Conservation (phyloP, 306 rosid species). For the Acacia crassicarpa region DNA sequence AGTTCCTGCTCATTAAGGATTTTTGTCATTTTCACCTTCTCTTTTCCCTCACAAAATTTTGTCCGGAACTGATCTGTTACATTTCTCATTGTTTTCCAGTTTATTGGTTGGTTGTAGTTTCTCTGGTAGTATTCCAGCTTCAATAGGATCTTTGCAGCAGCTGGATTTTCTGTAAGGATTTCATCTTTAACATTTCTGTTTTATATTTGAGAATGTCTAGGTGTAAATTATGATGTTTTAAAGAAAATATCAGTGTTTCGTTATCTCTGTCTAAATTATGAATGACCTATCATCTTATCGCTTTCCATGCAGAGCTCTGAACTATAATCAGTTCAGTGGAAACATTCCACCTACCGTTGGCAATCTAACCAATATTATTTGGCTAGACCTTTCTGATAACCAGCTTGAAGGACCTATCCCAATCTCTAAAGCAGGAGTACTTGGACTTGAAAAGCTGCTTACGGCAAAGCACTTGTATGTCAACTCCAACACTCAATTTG, state of each 20-base stretch:
- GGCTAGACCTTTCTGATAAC: slow-evolving; percentile 56
- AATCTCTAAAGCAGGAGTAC: slow-evolving; percentile 38
- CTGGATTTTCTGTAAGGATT: slow-evolving; percentile 64
- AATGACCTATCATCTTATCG: not conserved
- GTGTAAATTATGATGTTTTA: not conserved
- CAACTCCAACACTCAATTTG: slow-evolving; percentile 15
- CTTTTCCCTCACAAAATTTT: slow-evolving; percentile 2
- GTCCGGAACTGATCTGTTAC: not conserved
- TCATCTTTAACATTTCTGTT: slow-evolving; percentile 4
- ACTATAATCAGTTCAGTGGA: slow-evolving; percentile 44
- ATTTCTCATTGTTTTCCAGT: slow-evolving; percentile 39
- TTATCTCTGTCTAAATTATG: not conserved
- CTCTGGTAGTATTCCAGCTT: slow-evolving; percentile 64
- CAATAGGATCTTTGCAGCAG: slow-evolving; percentile 58
- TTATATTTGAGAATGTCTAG: not conserved
- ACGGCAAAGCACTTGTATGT: slow-evolving; percentile 51
- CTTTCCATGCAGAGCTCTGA: slow-evolving; percentile 49
- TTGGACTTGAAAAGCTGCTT: slow-evolving; percentile 51
- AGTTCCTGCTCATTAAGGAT: not conserved
- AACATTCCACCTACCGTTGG: slow-evolving; percentile 46
- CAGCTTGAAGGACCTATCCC: slow-evolving; percentile 50
- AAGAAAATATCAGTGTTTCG: not conserved
- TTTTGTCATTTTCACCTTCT: not conserved
- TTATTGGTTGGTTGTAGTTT: slow-evolving; percentile 69
- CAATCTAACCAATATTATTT: slow-evolving; percentile 46